Evolutionary conservation across 805 yeast genomes (phyloP), one percentile per base, ranked within the genome.

Genomic region (Kuraishia molischiana): DNA sequence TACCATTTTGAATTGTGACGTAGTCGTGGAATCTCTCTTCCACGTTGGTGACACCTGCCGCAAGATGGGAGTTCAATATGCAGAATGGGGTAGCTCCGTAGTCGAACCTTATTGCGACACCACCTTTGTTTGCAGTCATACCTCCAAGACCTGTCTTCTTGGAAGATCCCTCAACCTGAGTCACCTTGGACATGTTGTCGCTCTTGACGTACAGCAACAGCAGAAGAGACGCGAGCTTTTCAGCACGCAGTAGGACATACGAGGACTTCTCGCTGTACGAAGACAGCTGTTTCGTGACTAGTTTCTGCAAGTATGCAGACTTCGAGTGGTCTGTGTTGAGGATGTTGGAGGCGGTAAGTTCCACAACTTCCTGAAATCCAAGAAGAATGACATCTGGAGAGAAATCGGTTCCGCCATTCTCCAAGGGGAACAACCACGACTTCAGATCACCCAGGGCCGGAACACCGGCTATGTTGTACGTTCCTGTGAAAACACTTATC

Each of bases 81-180:
- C 96, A 85, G 37, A 92, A 59, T 3, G 90, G 52, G 2, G 73
- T 61, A n/a, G 63, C 58, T 5, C 76, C 72, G 50, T 54, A 74
- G 28, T 67, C 65, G 45, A 74, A 71, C 34, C 75, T 58, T 4
- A 74, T 72, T 0, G 75, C 77, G 50, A 77, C 75, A 3, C 72
- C 79, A 15, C 80, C 80, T 48, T 74, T 74, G 36, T 61, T 61
- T 9, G 77, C 77, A 40, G 94, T 79, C 59, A 87, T 78, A 4
- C 98, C 98, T 24, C 95, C 95, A 36, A 90, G 69, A 0, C 98
- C 98, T 0, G 97, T 89, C 50, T 90, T 90, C 50, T 89, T 90
- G 10, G 84, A 73, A n/a, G 89, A 73, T n/a, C 97, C 97, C 47
- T 87, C 89, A 4, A 92, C 96, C 50, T 82, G 80, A 11, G 85